Conservation (phyloP, 768 basidiomycete species). For the Trametes coccinea region DNA sequence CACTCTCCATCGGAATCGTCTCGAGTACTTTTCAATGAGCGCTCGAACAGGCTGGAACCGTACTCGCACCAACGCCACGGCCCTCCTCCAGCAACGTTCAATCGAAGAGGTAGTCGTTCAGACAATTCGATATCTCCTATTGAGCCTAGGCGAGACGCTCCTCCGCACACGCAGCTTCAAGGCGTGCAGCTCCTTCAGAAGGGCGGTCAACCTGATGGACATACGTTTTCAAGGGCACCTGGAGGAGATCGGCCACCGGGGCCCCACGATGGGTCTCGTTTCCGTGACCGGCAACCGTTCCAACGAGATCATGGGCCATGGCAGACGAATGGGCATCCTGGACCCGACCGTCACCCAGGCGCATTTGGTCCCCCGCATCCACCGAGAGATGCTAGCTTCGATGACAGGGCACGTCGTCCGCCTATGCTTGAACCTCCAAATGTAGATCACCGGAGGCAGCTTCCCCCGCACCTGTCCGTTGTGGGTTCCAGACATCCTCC, state of each 20-base stretch:
- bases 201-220: constrained; percentile 20
- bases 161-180: constrained; percentile 40
- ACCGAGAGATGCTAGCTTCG: constrained; percentile 11
- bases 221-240: constrained; percentile 18
- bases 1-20: constrained; percentile 58
- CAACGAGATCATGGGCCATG: constrained; percentile 23
- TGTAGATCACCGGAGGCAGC: constrained; percentile 38
- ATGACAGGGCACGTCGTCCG: constrained; percentile 12
- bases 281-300: constrained; percentile 24
- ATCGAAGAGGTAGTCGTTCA: constrained; percentile 46
- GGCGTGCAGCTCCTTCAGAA: constrained; percentile 66
- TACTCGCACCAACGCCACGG: constrained; percentile 55
- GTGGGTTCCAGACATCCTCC: not conserved
- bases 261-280: constrained; percentile 18
- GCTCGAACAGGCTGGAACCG: constrained; percentile 86
- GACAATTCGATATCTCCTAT: constrained; percentile 39
- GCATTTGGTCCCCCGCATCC: constrained; percentile 1
- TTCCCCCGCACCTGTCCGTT: constrained; percentile 56
- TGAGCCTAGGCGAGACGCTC: constrained; percentile 51
- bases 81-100: constrained; percentile 32
- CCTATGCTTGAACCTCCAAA: not conserved
- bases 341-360: constrained; percentile 5
- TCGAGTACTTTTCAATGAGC: constrained; percentile 92
- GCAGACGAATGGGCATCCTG: constrained; percentile 1
- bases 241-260: constrained; percentile 26